Base-by-base conservation (phyloP, 768 basidiomycete species). In the Trametes elegans region DNA sequence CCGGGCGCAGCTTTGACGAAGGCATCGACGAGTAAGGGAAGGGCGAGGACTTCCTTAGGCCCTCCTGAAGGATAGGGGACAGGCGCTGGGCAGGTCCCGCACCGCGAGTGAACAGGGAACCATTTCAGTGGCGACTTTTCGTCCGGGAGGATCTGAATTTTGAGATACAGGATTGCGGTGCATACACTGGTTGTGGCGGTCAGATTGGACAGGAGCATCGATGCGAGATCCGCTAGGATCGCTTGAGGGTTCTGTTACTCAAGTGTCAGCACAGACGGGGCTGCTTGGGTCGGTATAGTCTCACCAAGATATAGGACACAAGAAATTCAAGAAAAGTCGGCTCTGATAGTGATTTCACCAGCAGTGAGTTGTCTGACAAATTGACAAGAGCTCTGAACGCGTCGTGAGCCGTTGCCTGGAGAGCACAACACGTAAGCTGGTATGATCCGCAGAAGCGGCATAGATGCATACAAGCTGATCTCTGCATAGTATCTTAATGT, bases 181-280 rank as follows among this genome's bases (percentile, higher is more conserved):
- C 90, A 87, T 49, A 88, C 80, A 0, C 79, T 71, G 2, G 88
- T 77, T 39, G 90, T 85, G 5, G 88, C 80, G 8, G 93, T 90
- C 29, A 97, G 74, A 73, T 98, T 98, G n/a, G 94, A 96, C 9
- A 98, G 79, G 1, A 98, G 77, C 96, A 98, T 98, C n/a, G 92
- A 81, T 3, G 94, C 93, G 18, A 98, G 83, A 75, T 98, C 95
- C 29, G 93, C 93, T 24, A 98, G 86, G 53, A 88, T 84, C 9
- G 95, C 85, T 57, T 88, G 83, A n/a, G 91, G 88, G 70, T 93
- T 89, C 94, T 98, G 62, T 24, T 24, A 53, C 32, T 24, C 7
- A 38, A 7, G 19, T 11, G 16, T 55, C 13, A 48, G 50, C 24
- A 23, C 5, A 3, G 16, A 7, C 0, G 1, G 5, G 26, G 8